phyloP scores from a whole-genome alignment of 2,329 filamentous ascomycete species.

The Calonectria honghensis region DNA sequence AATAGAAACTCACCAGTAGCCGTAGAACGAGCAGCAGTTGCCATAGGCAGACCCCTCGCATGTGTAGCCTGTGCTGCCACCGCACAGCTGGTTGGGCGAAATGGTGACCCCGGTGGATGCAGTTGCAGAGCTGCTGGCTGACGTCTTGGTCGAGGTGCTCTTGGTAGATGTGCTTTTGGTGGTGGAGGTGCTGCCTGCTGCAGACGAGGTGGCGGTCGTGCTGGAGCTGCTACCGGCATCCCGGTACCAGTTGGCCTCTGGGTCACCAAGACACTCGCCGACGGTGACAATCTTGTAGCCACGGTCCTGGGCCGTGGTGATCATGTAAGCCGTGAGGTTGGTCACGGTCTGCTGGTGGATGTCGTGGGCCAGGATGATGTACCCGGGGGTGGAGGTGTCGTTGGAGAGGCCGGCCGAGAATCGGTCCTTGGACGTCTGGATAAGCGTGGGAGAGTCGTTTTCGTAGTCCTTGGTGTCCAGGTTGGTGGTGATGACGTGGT shows the following conservation, averaged over 20 bases:
- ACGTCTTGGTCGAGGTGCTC: constrained; percentile 6
- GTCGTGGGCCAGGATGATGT: constrained; percentile 72
- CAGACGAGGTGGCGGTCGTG: constrained; percentile 26
- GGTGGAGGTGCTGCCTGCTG: constrained; percentile 29
- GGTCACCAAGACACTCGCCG: constrained; percentile 74
- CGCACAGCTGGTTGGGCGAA: constrained; percentile 38
- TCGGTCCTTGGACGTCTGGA: constrained; percentile 65
- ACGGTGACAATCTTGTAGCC: constrained; percentile 71
- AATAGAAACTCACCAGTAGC: constrained; percentile 58
- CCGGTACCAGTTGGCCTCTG: constrained; percentile 71
- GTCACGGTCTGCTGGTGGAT: constrained; percentile 67
- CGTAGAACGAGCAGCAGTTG: constrained; percentile 62
- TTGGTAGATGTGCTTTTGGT: constrained; percentile 19
- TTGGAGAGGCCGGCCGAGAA: constrained; percentile 60
- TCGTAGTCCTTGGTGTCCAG: constrained; percentile 77
- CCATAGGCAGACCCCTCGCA: constrained; percentile 60
- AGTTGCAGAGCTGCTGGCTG: constrained; percentile 35
- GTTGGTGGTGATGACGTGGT: constrained; percentile 74
- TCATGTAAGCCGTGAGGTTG: constrained; percentile 65
- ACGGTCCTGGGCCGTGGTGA: constrained; percentile 61
- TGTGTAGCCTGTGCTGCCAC: constrained; percentile 57
- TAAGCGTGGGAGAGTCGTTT: constrained; percentile 68
- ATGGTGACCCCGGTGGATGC: constrained; percentile 40
- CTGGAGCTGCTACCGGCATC: constrained; percentile 34
- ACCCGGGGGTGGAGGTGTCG: constrained; percentile 55